phyloP scores from a whole-genome alignment of 306 rosid species.

The Quercus ilex region DNA sequence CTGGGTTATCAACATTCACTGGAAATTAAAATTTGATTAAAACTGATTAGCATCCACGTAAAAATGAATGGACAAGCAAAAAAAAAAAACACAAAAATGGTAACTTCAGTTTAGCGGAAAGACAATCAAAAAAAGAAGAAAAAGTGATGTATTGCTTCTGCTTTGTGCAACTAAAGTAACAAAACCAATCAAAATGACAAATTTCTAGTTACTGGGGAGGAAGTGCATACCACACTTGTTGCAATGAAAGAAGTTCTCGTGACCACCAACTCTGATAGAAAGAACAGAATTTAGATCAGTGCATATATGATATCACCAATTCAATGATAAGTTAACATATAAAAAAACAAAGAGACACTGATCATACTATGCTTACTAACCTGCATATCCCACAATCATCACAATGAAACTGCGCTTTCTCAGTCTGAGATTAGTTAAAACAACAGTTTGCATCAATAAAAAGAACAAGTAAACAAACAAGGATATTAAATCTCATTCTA shows the following conservation, averaged over 20 bases:
- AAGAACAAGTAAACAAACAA: slow-evolving; percentile 6
- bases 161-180: background rate
- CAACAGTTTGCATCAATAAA: slow-evolving; percentile 13
- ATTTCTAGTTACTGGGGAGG: background rate
- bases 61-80: background rate
- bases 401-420: slow-evolving; percentile 83
- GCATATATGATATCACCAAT: slow-evolving; percentile 19
- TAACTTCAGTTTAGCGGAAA: background rate
- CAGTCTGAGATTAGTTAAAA: slow-evolving; percentile 42
- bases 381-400: slow-evolving; percentile 98
- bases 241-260: slow-evolving; percentile 84
- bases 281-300: slow-evolving; percentile 15
- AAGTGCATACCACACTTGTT: slow-evolving; percentile 78
- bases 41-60: background rate
- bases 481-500: slow-evolving; percentile 11
- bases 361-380: slow-evolving; percentile 32
- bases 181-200: background rate
- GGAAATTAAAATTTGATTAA: background rate
- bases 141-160: background rate
- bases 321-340: background rate
- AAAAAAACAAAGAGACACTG: background rate
- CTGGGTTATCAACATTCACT: background rate
- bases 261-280: slow-evolving; percentile 81
- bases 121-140: background rate
- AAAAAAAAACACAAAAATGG: background rate